Conservation (phyloP, 345 rosid genomes). For the Brassica cretica region DNA sequence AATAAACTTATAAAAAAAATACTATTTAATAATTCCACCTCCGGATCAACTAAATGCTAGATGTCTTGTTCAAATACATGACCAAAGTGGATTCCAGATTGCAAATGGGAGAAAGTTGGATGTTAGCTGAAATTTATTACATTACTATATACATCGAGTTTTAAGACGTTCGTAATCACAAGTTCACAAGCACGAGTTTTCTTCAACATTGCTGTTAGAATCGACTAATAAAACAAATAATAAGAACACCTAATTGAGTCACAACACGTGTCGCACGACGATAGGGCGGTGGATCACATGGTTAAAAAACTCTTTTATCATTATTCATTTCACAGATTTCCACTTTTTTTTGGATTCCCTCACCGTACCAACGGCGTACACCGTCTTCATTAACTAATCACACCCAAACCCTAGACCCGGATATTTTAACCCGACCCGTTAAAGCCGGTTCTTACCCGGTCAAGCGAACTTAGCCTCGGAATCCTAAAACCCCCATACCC, state of each 20-base stretch:
- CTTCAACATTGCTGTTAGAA: neutral
- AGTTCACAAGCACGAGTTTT: constrained; percentile 15
- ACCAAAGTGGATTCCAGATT: constrained; percentile 36
- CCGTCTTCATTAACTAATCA: constrained; percentile 2
- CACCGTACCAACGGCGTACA: constrained; percentile 45
- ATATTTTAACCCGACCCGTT: constrained; percentile 18
- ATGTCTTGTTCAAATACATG: constrained; percentile 35
- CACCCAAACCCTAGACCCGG: constrained; percentile 20
- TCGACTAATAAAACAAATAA: constrained; percentile 15
- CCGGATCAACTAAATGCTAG: constrained; percentile 24
- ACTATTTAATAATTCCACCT: constrained; percentile 7
- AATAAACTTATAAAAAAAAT: neutral
- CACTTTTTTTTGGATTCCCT: constrained; percentile 20
- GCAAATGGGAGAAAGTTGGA: constrained; percentile 19
- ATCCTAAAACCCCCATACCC: constrained; percentile 35
- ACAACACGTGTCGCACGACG: constrained; percentile 36
- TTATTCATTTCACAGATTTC: constrained; percentile 33
- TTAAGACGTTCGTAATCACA: neutral
- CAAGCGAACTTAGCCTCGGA: constrained; percentile 52
- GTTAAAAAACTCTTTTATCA: constrained; percentile 12
- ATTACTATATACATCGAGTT: constrained; percentile 10
- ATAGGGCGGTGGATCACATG: constrained; percentile 44
- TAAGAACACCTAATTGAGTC: constrained; percentile 12
- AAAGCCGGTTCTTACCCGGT: constrained; percentile 36
- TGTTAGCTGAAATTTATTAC: constrained; percentile 30